Percentiles rank a stretch among this genome's conserved stretches.
These are phyloP conservation scores for Aspergillus carbonarius DNA, from an alignment of 2,329 filamentous ascomycete species.

Conservation along the genomic window DNA sequence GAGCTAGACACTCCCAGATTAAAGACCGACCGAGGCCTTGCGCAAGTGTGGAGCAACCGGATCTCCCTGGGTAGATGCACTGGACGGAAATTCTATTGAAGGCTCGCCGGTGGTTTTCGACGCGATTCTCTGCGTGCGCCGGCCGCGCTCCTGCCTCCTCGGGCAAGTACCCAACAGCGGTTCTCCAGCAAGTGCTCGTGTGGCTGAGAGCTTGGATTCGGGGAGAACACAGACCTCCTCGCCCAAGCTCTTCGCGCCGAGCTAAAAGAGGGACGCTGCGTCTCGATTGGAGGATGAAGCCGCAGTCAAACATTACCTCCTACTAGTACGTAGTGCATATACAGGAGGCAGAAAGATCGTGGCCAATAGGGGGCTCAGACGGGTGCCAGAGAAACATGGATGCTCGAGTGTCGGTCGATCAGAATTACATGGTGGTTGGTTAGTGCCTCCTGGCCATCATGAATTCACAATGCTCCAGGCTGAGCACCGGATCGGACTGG, in stretches of 20 bases:
- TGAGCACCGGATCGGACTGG: not conserved
- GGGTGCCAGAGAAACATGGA: not conserved
- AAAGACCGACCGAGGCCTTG: not conserved
- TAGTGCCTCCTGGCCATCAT: not conserved
- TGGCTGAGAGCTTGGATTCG: not conserved
- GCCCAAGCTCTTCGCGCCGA: not conserved
- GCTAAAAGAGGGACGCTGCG: not conserved
- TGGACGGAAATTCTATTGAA: not conserved
- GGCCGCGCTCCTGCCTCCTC: not conserved
- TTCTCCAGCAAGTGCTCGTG: not conserved
- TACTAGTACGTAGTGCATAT: not conserved
- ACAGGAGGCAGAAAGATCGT: not conserved
- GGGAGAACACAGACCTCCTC: slow-evolving; percentile 6
- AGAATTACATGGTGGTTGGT: not conserved
- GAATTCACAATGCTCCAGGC: not conserved
- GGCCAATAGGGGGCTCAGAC: not conserved
- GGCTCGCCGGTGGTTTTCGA: not conserved
- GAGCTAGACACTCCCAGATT: not conserved
- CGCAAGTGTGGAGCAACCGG: not conserved
- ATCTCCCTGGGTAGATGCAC: too few relatives aligned
- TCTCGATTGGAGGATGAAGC: not conserved
- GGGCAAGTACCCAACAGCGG: not conserved
- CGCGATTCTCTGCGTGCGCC: not conserved
- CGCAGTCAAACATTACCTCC: slow-evolving; percentile 2
- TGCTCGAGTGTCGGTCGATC: not conserved